Percentiles rank a stretch among this genome's conserved stretches.
phyloP scores from a whole-genome alignment of 805 yeast species.

The Candida quercuum region DNA sequence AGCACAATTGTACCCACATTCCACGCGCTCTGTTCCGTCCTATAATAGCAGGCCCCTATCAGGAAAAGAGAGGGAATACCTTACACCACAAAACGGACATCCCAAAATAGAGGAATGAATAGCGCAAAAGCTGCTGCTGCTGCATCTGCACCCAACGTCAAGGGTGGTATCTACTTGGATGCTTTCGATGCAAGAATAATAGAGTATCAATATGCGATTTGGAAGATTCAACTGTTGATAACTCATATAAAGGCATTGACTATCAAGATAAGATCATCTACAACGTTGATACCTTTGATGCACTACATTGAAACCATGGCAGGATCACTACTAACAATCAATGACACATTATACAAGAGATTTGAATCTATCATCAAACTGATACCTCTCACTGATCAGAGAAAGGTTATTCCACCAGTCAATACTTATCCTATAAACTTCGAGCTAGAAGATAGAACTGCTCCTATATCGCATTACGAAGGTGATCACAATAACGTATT shows the following conservation, averaged over 20 bases:
- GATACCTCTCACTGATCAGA: conserved; percentile 2
- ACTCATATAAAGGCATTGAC: conserved; percentile 26
- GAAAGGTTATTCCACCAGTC: conserved; percentile 17
- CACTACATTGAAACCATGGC: conserved; percentile 6
- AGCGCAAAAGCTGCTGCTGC: conserved; percentile 30
- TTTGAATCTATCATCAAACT: conserved; percentile 3
- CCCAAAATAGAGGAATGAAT: background rate
- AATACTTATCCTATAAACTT: conserved; percentile 17
- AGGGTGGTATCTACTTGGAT: conserved; percentile 33
- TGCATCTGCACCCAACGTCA: conserved; percentile 27
- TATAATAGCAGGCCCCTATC: too few relatives aligned
- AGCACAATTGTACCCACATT: too few relatives aligned
- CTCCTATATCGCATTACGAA: conserved; percentile 5
- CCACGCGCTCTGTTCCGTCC: too few relatives aligned
- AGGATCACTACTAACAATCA: conserved; percentile 13
- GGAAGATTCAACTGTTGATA: conserved; percentile 37
- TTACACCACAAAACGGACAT: background rate
- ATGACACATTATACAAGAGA: conserved; percentile 8
- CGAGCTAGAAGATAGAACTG: conserved; percentile 17
- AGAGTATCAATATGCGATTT: conserved; percentile 51
- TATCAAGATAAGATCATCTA: conserved; percentile 10
- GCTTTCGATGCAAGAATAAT: conserved; percentile 51
- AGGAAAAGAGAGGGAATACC: too few relatives aligned
- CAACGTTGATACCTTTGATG: conserved; percentile 11
- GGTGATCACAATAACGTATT: conserved; percentile 4